Base-by-base conservation (phyloP, 257 asterid genomes). In the Leonotis leonurus region DNA sequence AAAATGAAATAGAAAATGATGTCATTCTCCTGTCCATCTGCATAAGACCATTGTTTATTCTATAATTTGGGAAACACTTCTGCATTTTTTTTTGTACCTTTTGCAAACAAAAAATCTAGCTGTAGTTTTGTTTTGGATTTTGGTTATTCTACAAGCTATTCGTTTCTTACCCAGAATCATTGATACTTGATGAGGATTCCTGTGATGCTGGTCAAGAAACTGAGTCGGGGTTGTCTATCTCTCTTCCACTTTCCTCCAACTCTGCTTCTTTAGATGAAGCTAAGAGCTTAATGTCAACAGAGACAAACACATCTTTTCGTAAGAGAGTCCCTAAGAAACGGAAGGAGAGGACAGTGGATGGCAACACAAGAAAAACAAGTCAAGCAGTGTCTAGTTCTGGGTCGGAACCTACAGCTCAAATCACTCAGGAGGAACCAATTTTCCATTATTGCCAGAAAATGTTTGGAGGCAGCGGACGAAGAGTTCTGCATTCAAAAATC, bases 221-320 rank as follows among this genome's bases (percentile, higher is more conserved):
- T 17, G 53, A 60, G 53, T 25, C 43, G 5, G 30, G 25, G 8
- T 9, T 36, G 18, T 37, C 69, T 17, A 1, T 45, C 9, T 18
- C 71, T 26, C 25, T 65, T 43, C 73, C 54, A 1, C 40, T 11
- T 35, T 35, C 82, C 62, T 66, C 77, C 69, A 70, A 29, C 73
- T 51, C 74, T 36, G 62, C 67, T 14, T 56, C 13, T 45, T 45
- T 73, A 4, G 67, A 60, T 18, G 70, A 50, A 57, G 49, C 35
- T 29, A 69, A 78, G 73, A 46, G 64, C 48, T 18, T 5, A 6
- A 45, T 29, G 36, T 39, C 60, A 14, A 26, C 37, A 11, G 67
- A 60, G 45, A 54, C 5, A 0, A 57, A 27, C 4, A 61, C 49
- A 35, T 52, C 11, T 21, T 37, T 61, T 60, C 49, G 16, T 48